Evolutionary conservation across 1,284 basidiomycete species (phyloP).

Genomic region (Microbotryum lychnidis-dioicae): DNA sequence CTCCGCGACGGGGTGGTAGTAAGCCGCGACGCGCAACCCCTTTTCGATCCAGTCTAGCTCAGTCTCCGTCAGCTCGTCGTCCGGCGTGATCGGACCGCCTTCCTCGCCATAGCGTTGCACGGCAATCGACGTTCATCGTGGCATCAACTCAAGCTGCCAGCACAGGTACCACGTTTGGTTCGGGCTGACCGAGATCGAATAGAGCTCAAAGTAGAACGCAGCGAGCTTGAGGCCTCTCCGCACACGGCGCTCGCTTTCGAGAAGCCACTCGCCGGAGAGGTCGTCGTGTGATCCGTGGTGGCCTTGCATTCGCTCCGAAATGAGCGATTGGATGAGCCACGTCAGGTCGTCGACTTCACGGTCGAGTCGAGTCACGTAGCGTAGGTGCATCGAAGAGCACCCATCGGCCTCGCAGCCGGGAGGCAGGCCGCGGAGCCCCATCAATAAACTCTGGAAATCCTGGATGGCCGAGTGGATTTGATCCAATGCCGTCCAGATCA

Average conservation of each 20-base stretch:
- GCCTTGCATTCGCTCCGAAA: slow-evolving; percentile 4
- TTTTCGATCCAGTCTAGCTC: slow-evolving; percentile 26
- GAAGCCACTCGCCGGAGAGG: slow-evolving; percentile 3
- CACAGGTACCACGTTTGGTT: slow-evolving; percentile 21
- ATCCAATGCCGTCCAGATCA: slow-evolving; percentile 15
- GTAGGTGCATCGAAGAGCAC: slow-evolving; percentile 18
- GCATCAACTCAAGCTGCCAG: slow-evolving; percentile 24
- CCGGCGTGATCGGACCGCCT: background rate
- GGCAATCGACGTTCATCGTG: slow-evolving; percentile 9
- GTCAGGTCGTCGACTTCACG: slow-evolving; percentile 19
- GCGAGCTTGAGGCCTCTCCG: slow-evolving; percentile 19
- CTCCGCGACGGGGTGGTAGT: slow-evolving; percentile 12
- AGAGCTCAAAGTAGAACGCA: slow-evolving; percentile 13
- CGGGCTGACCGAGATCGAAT: slow-evolving; percentile 11
- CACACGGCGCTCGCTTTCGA: slow-evolving; percentile 16
- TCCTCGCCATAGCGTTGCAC: slow-evolving; percentile 17
- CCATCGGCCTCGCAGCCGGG: slow-evolving; percentile 14
- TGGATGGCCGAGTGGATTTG: slow-evolving; percentile 14
- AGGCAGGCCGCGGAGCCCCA: slow-evolving; percentile 14
- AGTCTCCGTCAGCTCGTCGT: slow-evolving; percentile 7
- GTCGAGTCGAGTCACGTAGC: slow-evolving; percentile 21
- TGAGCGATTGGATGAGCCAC: slow-evolving; percentile 16
- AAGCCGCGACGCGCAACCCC: slow-evolving; percentile 7
- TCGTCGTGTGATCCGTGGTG: background rate
- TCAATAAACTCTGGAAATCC: slow-evolving; percentile 13